Evolutionary conservation across 352 stramenopile species (phyloP).

Genomic region (Globisporangium paddicum): DNA sequence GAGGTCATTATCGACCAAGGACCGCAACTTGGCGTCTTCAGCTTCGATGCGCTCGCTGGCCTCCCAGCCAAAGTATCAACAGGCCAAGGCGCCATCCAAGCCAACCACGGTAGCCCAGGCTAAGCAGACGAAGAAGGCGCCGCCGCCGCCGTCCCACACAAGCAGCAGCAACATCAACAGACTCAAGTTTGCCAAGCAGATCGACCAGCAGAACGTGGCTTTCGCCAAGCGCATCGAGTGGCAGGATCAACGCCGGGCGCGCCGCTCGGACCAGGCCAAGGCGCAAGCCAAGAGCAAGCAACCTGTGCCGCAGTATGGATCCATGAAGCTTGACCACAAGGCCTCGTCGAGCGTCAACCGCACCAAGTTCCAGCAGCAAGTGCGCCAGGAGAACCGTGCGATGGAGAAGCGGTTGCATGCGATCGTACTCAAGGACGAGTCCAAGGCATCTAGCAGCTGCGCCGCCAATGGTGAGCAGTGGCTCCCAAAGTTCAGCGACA

Average conservation of each 20-base stretch:
- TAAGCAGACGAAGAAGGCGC: background rate
- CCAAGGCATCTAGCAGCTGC: constrained; percentile 1
- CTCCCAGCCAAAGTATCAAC: constrained; percentile 6
- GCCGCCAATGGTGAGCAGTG: background rate
- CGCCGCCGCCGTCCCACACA: constrained; percentile 13
- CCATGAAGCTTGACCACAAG: constrained; percentile 44
- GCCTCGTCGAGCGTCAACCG: constrained; percentile 61
- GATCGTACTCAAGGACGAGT: constrained; percentile 16
- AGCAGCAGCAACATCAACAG: constrained; percentile 64
- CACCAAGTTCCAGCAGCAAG: constrained; percentile 42
- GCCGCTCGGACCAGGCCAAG: constrained; percentile 17
- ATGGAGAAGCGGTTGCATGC: constrained; percentile 47
- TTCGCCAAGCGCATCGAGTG: constrained; percentile 50
- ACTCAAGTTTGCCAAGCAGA: constrained; percentile 42
- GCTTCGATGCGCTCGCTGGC: background rate
- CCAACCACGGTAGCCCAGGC: background rate
- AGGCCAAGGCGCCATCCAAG: background rate
- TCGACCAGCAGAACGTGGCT: constrained; percentile 51
- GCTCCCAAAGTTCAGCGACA: constrained; percentile 7
- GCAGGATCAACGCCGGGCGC: constrained; percentile 26
- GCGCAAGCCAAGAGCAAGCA: constrained; percentile 36
- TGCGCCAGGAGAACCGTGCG: constrained; percentile 45
- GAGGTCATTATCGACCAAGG: background rate
- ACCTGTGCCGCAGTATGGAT: constrained; percentile 31
- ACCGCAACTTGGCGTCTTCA: background rate